Evolutionary conservation across 176 grass and related monocot species (phyloP).

Genomic region (Alloteropsis semialata): DNA sequence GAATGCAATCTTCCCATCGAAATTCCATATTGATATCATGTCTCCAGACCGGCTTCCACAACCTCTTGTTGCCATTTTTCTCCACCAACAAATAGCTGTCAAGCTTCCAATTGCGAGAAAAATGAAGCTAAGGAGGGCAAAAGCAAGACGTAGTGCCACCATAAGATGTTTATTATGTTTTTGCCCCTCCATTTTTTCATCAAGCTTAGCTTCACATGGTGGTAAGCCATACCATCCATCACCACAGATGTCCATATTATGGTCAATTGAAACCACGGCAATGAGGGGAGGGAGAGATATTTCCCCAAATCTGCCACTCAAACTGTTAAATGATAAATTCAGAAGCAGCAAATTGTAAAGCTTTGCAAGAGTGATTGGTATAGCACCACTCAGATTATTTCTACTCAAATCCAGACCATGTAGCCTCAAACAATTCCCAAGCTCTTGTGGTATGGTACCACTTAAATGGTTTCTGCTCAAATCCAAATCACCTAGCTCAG

Average conservation of each 20-base stretch:
- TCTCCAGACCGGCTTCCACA: neutral
- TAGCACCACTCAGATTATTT: conserved; percentile 23
- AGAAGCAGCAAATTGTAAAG: accelerated
- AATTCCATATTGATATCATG: conserved; percentile 21
- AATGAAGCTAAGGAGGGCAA: neutral
- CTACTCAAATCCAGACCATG: too few relatives aligned
- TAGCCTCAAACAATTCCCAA: too few relatives aligned
- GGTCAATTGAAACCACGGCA: neutral
- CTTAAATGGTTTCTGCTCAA: neutral
- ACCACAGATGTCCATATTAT: neutral
- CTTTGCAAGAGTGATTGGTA: neutral
- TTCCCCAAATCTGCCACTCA: neutral
- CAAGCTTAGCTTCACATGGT: neutral
- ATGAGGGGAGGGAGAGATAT: too few relatives aligned
- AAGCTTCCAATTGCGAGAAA: neutral
- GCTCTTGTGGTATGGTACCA: too few relatives aligned
- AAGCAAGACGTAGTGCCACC: neutral
- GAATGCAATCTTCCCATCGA: neutral
- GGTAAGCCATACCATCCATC: neutral
- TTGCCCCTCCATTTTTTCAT: accelerated
- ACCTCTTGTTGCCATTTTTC: neutral
- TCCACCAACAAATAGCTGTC: neutral
- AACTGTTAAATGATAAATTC: neutral
- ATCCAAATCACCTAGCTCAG: neutral
- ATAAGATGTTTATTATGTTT: neutral